Percentiles rank a stretch among this genome's conserved stretches.
Evolutionary conservation across 257 asterid genomes (phyloP).

Genomic region (Phtheirospermum japonicum): DNA sequence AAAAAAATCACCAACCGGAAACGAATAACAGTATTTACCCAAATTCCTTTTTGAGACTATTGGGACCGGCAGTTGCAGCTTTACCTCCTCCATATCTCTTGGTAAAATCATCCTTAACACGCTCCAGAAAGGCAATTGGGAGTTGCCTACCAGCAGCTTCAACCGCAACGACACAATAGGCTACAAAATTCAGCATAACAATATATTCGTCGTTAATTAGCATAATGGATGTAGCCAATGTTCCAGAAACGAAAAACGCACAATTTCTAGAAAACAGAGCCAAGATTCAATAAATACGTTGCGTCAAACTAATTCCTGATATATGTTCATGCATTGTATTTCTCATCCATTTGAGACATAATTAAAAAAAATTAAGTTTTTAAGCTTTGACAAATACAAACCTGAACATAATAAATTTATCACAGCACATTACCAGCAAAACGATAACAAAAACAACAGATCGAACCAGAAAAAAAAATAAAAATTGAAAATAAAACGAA

Average conservation of each 20-base stretch:
- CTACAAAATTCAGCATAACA: constrained; percentile 25
- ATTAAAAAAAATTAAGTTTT: no score
- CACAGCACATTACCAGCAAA: no score
- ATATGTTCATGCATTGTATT: no score
- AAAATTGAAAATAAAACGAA: no score
- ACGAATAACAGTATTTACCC: constrained; percentile 31
- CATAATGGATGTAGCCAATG: no score
- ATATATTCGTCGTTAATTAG: background rate
- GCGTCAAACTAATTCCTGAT: no score
- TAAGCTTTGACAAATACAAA: no score
- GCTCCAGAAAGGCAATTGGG: constrained; percentile 53
- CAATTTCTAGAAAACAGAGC: background rate
- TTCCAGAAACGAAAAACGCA: background rate
- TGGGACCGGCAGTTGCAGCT: constrained; percentile 41
- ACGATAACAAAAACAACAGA: no score
- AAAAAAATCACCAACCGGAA: background rate
- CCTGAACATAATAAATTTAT: no score
- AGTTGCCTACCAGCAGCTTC: constrained; percentile 59
- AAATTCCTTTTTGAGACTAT: constrained; percentile 44
- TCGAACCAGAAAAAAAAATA: no score
- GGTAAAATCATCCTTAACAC: constrained; percentile 51
- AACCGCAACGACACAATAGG: constrained; percentile 54
- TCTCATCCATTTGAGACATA: no score
- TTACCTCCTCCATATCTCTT: no score
- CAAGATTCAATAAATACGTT: background rate